Percentiles rank a stretch among this genome's conserved stretches.
Evolutionary conservation across 1,139 yeast genomes (phyloP).

Genomic region (Protomyces pachydermus): DNA sequence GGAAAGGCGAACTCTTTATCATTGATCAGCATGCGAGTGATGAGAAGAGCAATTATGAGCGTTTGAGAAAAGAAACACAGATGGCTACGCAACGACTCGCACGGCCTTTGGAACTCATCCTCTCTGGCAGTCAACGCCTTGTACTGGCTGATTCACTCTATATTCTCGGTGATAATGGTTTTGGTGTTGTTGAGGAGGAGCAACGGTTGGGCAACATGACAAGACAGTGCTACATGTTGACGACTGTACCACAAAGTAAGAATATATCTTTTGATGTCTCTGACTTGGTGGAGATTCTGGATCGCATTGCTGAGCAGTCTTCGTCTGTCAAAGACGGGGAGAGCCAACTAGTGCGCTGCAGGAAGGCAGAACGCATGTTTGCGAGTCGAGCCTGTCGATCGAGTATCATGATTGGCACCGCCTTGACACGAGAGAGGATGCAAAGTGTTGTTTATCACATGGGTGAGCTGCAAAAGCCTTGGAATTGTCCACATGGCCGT

Average conservation of each 20-base stretch:
- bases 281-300: constrained; percentile 28
- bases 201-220: background rate
- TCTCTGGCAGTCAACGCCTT: constrained; percentile 74
- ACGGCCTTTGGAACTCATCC: constrained; percentile 56
- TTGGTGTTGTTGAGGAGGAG: constrained; percentile 50
- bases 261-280: constrained; percentile 55
- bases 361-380: constrained; percentile 73
- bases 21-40: constrained; percentile 98
- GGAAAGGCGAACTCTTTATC: constrained; percentile 63
- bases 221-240: constrained; percentile 47
- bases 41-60: constrained; percentile 86
- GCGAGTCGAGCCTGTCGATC: constrained; percentile 95
- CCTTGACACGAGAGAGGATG: constrained; percentile 59
- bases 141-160: constrained; percentile 55
- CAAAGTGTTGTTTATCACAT: constrained; percentile 58
- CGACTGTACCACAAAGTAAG: constrained; percentile 70
- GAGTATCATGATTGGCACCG: constrained; percentile 89
- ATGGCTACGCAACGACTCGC: constrained; percentile 70
- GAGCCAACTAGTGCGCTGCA: constrained; percentile 63
- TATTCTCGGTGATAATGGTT: constrained; percentile 70
- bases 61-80: constrained; percentile 50
- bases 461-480: constrained; percentile 76
- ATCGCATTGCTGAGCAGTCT: background rate
- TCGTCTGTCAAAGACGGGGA: constrained; percentile 53
- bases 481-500: constrained; percentile 97